Percentiles rank a stretch among this genome's conserved stretches.
Conservation (phyloP, 2,329 filamentous ascomycete genomes). For the Aureobasidium sp. region DNA sequence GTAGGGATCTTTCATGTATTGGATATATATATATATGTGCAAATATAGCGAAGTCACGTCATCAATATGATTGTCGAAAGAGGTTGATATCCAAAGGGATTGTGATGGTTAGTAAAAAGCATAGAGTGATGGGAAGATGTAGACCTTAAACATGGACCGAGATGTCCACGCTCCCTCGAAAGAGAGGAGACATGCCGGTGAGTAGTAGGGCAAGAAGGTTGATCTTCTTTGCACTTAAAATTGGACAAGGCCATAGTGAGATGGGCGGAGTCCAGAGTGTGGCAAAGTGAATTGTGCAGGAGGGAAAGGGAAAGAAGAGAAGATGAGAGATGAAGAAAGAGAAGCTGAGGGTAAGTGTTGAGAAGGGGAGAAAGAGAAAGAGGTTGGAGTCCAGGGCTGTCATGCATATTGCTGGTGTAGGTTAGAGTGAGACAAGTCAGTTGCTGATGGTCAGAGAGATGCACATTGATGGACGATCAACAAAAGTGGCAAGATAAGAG, state of each 20-base stretch:
- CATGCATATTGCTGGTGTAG: no score
- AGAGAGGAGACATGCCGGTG: constrained; percentile 30
- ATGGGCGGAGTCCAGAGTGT: constrained; percentile 6
- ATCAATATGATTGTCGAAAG: no score
- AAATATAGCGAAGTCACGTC: no score
- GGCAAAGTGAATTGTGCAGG: neutral
- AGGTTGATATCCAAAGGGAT: no score
- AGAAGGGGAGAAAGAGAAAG: neutral
- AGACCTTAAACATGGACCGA: constrained; percentile 63
- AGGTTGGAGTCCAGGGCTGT: no score
- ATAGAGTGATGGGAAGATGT: constrained; percentile 24
- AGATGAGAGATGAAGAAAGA: no score
- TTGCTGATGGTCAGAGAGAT: neutral
- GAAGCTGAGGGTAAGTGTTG: no score
- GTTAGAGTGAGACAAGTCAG: neutral
- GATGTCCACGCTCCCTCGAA: constrained; percentile 44
- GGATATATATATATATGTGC: no score
- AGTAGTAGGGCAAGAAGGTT: constrained; percentile 30
- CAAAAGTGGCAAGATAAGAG: neutral
- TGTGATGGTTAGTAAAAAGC: no score
- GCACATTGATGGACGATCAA: neutral
- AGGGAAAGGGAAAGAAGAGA: no score
- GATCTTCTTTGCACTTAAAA: constrained; percentile 58
- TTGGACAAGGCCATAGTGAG: neutral
- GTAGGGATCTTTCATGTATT: no score